These are phyloP conservation scores for Verticillium alfalfae DNA, from an alignment of 2,329 filamentous ascomycete genomes.

Conservation along the genomic window DNA sequence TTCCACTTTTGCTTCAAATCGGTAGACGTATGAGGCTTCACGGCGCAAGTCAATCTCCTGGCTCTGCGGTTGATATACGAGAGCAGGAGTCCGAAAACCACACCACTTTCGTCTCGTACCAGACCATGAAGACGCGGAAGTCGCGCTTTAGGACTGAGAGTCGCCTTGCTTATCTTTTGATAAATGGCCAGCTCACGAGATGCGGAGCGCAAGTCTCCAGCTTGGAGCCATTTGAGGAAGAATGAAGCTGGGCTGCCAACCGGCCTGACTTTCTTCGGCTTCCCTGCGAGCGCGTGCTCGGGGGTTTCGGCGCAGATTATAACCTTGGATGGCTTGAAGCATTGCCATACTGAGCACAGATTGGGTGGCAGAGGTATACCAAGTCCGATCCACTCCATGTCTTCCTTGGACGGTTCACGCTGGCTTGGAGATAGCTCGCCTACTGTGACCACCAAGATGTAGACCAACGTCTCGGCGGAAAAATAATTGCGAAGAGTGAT, in stretches of 20 bases:
- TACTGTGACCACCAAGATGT: constrained; percentile 7
- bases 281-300: constrained; percentile 1
- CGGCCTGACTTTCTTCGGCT: constrained; percentile 1
- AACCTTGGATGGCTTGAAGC: constrained; percentile 8
- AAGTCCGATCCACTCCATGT: background rate
- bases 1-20: constrained; percentile 10
- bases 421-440: background rate
- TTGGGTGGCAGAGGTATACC: constrained; percentile 7
- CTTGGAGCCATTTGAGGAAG: constrained; percentile 3
- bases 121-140: constrained; percentile 9
- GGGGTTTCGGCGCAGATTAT: background rate
- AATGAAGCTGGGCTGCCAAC: background rate
- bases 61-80: constrained; percentile 5
- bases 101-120: constrained; percentile 3
- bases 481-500: constrained; percentile 2
- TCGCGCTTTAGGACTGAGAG: constrained; percentile 1
- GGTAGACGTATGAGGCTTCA: background rate
- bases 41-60: background rate
- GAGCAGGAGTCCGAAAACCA: constrained; percentile 11
- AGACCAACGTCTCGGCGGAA: constrained; percentile 7
- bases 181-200: constrained; percentile 10
- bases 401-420: background rate
- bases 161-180: constrained; percentile 5
- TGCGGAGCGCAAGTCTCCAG: constrained; percentile 2
- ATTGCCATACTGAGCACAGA: constrained; percentile 6